Evolutionary conservation across 23 red algal genomes (phyloP).

Genomic region (Agarophyton chilense): DNA sequence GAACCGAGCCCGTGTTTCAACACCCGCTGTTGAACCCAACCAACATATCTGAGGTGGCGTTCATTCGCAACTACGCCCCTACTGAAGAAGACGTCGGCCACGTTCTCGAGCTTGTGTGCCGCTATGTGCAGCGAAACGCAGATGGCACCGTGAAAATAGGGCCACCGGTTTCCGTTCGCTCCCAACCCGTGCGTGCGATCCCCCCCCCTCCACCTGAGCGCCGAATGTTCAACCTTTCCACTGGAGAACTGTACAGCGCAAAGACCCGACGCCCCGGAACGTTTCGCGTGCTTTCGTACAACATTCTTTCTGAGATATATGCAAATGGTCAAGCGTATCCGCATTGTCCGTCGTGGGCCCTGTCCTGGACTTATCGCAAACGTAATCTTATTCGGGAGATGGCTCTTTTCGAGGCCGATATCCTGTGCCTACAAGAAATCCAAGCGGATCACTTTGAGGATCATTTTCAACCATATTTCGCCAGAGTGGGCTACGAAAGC

Average conservation of each 20-base stretch:
- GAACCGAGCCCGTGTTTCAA: constrained; percentile 61
- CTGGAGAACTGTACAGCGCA: constrained; percentile 57
- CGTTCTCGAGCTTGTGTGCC: constrained; percentile 78
- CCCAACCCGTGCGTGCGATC: constrained; percentile 41
- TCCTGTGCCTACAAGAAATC: constrained; percentile 96
- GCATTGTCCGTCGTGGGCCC: constrained; percentile 90
- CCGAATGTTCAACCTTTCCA: constrained; percentile 70
- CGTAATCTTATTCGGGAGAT: constrained; percentile 93
- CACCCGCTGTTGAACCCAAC: constrained; percentile 61
- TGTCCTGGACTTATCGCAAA: constrained; percentile 97
- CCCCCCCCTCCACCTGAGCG: constrained; percentile 69
- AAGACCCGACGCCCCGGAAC: constrained; percentile 62
- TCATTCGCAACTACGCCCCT: constrained; percentile 82
- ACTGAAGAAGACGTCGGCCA: constrained; percentile 77
- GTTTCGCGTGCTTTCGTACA: constrained; percentile 90
- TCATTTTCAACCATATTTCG: constrained; percentile 92
- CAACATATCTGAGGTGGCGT: constrained; percentile 67
- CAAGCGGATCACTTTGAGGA: constrained; percentile 98
- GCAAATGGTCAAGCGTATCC: constrained; percentile 70
- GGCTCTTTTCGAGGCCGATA: constrained; percentile 77
- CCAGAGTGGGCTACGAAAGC: constrained; percentile 81
- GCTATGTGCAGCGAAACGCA: constrained; percentile 79
- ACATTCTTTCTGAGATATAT: constrained; percentile 98
- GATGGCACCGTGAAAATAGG: constrained; percentile 79
- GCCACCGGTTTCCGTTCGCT: constrained; percentile 72